Evolutionary conservation across 768 basidiomycete species (phyloP).

Genomic region (Lanmaoa rubissima): DNA sequence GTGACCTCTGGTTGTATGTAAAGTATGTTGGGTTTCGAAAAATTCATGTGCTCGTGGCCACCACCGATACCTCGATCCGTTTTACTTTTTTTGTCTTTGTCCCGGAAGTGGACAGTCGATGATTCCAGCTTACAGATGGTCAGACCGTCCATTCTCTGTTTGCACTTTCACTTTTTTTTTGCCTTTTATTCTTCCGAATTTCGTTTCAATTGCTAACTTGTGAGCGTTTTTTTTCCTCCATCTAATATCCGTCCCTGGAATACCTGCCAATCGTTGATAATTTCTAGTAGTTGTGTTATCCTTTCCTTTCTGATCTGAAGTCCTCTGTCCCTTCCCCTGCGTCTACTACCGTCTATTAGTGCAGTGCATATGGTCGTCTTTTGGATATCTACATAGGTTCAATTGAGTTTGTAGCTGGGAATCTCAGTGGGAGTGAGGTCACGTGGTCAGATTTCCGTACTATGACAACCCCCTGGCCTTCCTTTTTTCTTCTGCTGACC

Average conservation of each 20-base stretch:
- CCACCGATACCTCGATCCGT: conserved; percentile 31
- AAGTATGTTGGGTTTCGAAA: conserved; percentile 19
- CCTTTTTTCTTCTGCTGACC: background rate
- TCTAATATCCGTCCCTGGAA: conserved; percentile 26
- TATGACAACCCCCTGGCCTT: background rate
- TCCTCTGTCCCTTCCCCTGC: background rate
- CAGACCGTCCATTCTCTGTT: conserved; percentile 2
- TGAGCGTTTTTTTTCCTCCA: conserved; percentile 4
- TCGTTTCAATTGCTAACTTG: conserved; percentile 16
- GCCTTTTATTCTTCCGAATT: conserved; percentile 1
- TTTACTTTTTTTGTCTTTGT: conserved; percentile 2
- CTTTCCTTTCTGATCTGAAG: conserved; percentile 13
- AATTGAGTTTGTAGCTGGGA: conserved; percentile 5
- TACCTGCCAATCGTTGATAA: conserved; percentile 25
- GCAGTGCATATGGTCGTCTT: conserved; percentile 19
- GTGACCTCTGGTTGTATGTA: conserved; percentile 14
- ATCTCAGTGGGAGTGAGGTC: background rate
- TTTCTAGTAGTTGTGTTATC: conserved; percentile 26
- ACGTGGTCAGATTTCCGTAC: background rate
- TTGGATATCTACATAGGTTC: conserved; percentile 18
- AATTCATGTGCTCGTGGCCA: conserved; percentile 14
- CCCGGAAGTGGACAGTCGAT: conserved; percentile 13
- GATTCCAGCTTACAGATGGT: background rate
- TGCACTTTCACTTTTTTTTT: background rate
- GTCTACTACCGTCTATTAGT: conserved; percentile 8